Base-by-base conservation (phyloP, 192 early-diverging fungal genomes). In the Chytriomyces confervae region DNA sequence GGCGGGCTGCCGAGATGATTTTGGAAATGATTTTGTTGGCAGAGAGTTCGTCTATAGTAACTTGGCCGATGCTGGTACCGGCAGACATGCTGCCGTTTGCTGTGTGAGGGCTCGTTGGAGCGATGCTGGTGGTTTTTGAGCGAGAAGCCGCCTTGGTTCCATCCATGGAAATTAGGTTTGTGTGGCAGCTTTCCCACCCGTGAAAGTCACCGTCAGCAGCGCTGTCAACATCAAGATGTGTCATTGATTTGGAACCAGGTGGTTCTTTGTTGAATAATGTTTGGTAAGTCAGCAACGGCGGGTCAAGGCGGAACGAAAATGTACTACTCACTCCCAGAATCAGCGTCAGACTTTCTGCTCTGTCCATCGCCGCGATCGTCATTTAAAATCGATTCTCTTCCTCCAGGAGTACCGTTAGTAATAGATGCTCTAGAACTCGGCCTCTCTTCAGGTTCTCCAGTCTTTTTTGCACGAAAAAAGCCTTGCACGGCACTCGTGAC, bases 151-250 rank as follows among this genome's bases (percentile, higher is more conserved):
- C 20, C 51, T 66, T 27, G 50, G 7, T 45, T 3, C 78, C 72
- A 49, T 73, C 66, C 78, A 75, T 79, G 13, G 78, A 79, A 23
- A 75, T 75, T 10, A 69, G 51, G 77, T 79, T 72, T 43, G 60
- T 43, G 71, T 73, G 67, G 62, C 76, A 76, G 20, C 44, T 47
- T 74, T 72, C 65, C 76, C 80, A 72, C 9, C 66, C 69, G 62
- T 61, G 50, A 11, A 76, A 63, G 5, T 50, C 63, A 11, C 68
- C 43, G 45, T 57, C 53, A n/a, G 13, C 53, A 23, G 18, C 69
- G 27, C 45, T 50, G 7, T 18, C 50, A 5, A 16, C 69, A 43
- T n/a, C 36, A 23, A 70, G 23, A 23, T 23, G 47, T 43, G 16
- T 70, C 20, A 70, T 10, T 7, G 69, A 70, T 53, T 70, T 70